Evolutionary conservation across 345 rosid species (phyloP).

Genomic region (Aquilaria yunnanensis): DNA sequence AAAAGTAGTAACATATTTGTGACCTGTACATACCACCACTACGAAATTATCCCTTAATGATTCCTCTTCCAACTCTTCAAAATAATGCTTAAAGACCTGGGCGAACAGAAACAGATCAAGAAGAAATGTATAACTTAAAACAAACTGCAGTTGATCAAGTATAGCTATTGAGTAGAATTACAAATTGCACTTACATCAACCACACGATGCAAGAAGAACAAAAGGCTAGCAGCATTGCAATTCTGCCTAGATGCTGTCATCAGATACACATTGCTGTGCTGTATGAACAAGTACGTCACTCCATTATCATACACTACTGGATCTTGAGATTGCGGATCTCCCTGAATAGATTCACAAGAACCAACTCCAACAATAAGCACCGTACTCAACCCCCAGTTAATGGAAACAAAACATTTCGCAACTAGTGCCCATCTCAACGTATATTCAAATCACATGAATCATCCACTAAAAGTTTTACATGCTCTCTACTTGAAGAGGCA

Average conservation of each 20-base stretch:
- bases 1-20: no score
- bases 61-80: conserved; percentile 78
- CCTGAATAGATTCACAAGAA: conserved; percentile 20
- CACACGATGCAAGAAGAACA: conserved; percentile 56
- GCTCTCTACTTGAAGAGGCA: no score
- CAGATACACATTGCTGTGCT: conserved; percentile 63
- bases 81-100: conserved; percentile 77
- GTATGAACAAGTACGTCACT: conserved; percentile 60
- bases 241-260: conserved; percentile 67
- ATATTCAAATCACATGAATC: background rate
- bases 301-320: conserved; percentile 76
- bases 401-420: background rate
- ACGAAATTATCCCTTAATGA: conserved; percentile 79
- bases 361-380: no score
- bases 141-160: background rate
- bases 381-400: background rate
- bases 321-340: conserved; percentile 67
- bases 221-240: conserved; percentile 66
- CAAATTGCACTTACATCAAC: conserved; percentile 40
- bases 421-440: no score
- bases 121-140: no score
- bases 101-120: background rate
- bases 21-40: conserved; percentile 49
- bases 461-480: background rate
- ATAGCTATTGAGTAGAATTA: background rate